Percentiles rank a stretch among this genome's conserved stretches.
phyloP scores from a whole-genome alignment of 2,329 filamentous ascomycete genomes.

The Exophiala spinifera region DNA sequence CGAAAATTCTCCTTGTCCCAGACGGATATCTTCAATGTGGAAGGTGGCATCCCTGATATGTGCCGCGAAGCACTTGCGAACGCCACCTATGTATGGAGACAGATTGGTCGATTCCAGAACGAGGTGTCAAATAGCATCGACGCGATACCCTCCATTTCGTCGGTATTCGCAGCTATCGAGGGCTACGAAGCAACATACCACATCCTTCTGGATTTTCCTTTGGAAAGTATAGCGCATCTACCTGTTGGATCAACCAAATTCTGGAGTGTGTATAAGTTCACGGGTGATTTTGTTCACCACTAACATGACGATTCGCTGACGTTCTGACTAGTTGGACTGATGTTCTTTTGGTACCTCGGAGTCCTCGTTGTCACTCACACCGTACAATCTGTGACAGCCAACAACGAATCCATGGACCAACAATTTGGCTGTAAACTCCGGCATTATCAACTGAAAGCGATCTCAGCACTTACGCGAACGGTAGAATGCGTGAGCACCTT shows the following conservation, averaged over 20 bases:
- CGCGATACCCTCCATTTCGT: neutral
- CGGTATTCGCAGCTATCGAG: neutral
- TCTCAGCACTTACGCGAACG: conserved; percentile 5
- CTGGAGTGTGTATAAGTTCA: neutral
- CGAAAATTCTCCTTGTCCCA: no score
- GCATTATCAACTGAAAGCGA: neutral
- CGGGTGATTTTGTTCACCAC: neutral
- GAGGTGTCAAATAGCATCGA: neutral
- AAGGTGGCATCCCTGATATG: neutral
- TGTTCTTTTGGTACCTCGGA: conserved; percentile 27
- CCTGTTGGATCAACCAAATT: neutral
- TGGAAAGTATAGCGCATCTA: neutral
- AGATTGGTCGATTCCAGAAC: neutral
- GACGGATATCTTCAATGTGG: neutral
- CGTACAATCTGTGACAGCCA: conserved; percentile 2
- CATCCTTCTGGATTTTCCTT: neutral
- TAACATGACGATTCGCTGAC: neutral
- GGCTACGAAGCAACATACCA: neutral
- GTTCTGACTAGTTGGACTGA: conserved; percentile 25
- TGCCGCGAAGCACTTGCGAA: neutral
- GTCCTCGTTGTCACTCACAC: conserved; percentile 24
- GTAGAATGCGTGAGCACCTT: conserved; percentile 18
- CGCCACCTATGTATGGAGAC: neutral
- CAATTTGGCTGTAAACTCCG: neutral
- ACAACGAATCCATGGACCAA: neutral